Evolutionary conservation across 2,329 filamentous ascomycete species (phyloP).

Genomic region (Diplodia corticola): DNA sequence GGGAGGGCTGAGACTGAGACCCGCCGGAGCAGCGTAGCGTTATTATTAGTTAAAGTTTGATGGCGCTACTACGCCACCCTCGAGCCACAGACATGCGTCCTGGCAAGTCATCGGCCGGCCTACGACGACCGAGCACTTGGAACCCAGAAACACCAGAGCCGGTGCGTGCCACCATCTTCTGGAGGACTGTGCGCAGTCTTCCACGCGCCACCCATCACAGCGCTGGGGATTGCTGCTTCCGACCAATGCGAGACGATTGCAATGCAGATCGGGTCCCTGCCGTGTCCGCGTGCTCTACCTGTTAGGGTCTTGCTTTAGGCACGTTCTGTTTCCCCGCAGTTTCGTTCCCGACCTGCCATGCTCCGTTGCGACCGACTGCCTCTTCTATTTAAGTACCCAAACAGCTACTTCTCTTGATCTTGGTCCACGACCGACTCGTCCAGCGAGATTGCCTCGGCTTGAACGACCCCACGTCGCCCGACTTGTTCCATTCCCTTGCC

Average conservation of each 20-base stretch:
- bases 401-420: not conserved
- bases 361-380: not conserved
- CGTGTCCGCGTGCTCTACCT: slow-evolving; percentile 1
- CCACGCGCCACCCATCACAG: not conserved
- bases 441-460: not conserved
- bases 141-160: not conserved
- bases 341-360: not conserved
- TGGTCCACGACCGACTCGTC: not conserved
- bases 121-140: not conserved
- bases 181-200: not conserved
- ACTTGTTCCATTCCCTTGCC: not conserved
- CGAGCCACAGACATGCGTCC: not conserved
- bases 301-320: slow-evolving; percentile 13
- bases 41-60: not conserved
- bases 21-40: not conserved
- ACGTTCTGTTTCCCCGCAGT: slow-evolving; percentile 14
- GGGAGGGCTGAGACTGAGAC: slow-evolving; percentile 1
- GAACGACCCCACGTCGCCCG: not conserved
- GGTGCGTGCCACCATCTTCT: not conserved
- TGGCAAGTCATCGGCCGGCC: not conserved
- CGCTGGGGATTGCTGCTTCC: not conserved
- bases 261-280: slow-evolving; percentile 2
- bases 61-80: not conserved
- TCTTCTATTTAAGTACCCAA: not conserved
- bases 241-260: not conserved